Evolutionary conservation across 2,329 filamentous ascomycete species (phyloP).

Genomic region (Hymenoscyphus repandus): DNA sequence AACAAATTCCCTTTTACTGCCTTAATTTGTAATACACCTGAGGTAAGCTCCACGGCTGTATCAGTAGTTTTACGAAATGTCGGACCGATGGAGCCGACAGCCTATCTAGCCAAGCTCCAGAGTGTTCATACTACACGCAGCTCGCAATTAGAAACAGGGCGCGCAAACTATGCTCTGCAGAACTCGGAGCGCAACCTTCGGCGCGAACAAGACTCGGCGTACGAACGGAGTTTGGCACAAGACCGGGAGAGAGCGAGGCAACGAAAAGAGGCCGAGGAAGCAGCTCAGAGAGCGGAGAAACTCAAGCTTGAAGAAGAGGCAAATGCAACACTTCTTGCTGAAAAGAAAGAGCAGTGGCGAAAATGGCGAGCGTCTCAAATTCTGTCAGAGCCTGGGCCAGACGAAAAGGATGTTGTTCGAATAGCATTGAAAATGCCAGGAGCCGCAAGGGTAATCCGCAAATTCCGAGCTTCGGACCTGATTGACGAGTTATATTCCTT

Average conservation of each 20-base stretch:
- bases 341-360: conserved; percentile 61
- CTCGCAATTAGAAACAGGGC: conserved; percentile 67
- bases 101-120: conserved; percentile 73
- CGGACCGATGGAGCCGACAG: conserved; percentile 63
- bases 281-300: conserved; percentile 62
- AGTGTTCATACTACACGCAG: conserved; percentile 69
- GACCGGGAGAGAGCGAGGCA: conserved; percentile 80
- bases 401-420: conserved; percentile 66
- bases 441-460: conserved; percentile 66
- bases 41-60: conserved; percentile 81
- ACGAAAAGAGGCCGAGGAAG: conserved; percentile 68
- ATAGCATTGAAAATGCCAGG: conserved; percentile 60
- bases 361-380: conserved; percentile 70
- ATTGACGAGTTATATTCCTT: conserved; percentile 94
- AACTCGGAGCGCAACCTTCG: conserved; percentile 75
- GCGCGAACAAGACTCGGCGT: conserved; percentile 87
- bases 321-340: conserved; percentile 48
- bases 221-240: conserved; percentile 82
- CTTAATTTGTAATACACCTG: conserved; percentile 80
- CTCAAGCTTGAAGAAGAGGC: conserved; percentile 55
- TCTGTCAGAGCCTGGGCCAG: conserved; percentile 58
- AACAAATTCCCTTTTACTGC: conserved; percentile 91
- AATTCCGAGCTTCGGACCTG: conserved; percentile 62
- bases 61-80: conserved; percentile 76
- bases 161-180: conserved; percentile 56